phyloP scores from a whole-genome alignment of 2,329 filamentous ascomycete genomes.

The Mariannaea sp. region DNA sequence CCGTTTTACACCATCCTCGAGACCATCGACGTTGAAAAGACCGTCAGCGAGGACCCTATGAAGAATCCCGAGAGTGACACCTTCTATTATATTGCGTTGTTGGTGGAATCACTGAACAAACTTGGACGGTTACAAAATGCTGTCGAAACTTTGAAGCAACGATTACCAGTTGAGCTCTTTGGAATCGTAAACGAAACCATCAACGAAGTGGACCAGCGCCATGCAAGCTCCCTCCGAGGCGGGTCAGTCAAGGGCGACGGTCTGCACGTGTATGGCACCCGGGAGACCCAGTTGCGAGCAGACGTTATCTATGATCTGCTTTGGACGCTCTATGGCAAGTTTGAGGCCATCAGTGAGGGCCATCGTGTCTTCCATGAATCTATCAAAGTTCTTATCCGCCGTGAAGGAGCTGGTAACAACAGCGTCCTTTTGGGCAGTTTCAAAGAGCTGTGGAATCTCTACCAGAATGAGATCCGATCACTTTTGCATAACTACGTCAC shows the following conservation, averaged over 20 bases:
- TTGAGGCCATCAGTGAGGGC: constrained; percentile 94
- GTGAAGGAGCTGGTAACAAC: constrained; percentile 72
- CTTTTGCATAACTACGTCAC: constrained; percentile 95
- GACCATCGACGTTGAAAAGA: constrained; percentile 61
- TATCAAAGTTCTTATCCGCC: constrained; percentile 80
- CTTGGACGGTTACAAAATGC: constrained; percentile 84
- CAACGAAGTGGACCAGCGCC: constrained; percentile 87
- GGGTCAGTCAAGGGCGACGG: constrained; percentile 58
- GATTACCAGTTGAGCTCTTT: constrained; percentile 92
- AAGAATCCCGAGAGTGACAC: constrained; percentile 96
- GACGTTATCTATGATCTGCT: constrained; percentile 90
- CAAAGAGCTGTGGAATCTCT: constrained; percentile 95
- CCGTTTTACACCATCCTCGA: constrained; percentile 67
- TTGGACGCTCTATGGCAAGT: constrained; percentile 92
- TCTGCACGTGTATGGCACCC: constrained; percentile 66
- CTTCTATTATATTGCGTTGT: constrained; percentile 86
- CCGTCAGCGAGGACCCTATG: constrained; percentile 81
- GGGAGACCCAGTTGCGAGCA: constrained; percentile 76
- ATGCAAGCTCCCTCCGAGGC: constrained; percentile 78
- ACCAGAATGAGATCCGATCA: constrained; percentile 96
- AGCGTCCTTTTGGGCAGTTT: constrained; percentile 80
- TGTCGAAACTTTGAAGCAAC: constrained; percentile 88
- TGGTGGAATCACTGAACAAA: constrained; percentile 89
- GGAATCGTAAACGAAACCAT: constrained; percentile 93
- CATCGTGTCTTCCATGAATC: constrained; percentile 94